phyloP scores from a whole-genome alignment of 2,329 filamentous ascomycete species.

The Colletotrichum musae region DNA sequence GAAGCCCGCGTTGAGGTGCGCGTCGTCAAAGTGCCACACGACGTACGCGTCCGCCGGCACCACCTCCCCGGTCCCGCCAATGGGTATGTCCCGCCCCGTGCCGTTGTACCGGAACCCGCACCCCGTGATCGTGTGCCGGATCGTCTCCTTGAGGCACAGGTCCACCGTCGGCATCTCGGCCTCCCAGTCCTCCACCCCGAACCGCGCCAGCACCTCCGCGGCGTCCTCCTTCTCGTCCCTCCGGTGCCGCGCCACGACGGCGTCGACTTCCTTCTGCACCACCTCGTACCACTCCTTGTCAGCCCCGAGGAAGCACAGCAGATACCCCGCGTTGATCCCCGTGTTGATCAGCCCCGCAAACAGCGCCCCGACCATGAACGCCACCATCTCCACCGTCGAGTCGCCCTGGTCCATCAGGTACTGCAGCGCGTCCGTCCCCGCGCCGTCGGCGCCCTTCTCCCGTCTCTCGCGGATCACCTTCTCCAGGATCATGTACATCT shows the following conservation, averaged over 20 bases:
- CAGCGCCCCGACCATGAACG: slow-evolving; percentile 66
- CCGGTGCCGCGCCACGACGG: slow-evolving; percentile 59
- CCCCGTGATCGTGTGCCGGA: slow-evolving; percentile 65
- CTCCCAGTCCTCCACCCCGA: slow-evolving; percentile 70
- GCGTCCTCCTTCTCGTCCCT: slow-evolving; percentile 47
- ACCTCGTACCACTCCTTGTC: slow-evolving; percentile 61
- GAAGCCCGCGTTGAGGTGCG: slow-evolving; percentile 62
- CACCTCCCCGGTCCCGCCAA: slow-evolving; percentile 61
- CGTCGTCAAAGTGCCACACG: slow-evolving; percentile 62
- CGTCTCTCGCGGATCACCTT: slow-evolving; percentile 62
- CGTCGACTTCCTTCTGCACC: slow-evolving; percentile 63
- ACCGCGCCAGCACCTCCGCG: slow-evolving; percentile 55
- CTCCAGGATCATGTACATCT: slow-evolving; percentile 64
- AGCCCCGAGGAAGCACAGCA: slow-evolving; percentile 64
- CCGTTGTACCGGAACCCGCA: slow-evolving; percentile 67
- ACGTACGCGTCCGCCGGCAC: slow-evolving; percentile 65
- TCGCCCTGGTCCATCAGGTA: slow-evolving; percentile 66
- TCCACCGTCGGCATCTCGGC: slow-evolving; percentile 66
- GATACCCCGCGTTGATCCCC: slow-evolving; percentile 68
- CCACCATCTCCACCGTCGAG: slow-evolving; percentile 58
- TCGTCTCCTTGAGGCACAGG: slow-evolving; percentile 66
- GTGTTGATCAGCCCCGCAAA: slow-evolving; percentile 72
- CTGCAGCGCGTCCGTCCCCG: slow-evolving; percentile 66
- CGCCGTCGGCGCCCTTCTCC: slow-evolving; percentile 52
- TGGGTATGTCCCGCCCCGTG: slow-evolving; percentile 59